Base-by-base conservation (phyloP, 441 rosid genomes). In the Theobroma grandiflorum region DNA sequence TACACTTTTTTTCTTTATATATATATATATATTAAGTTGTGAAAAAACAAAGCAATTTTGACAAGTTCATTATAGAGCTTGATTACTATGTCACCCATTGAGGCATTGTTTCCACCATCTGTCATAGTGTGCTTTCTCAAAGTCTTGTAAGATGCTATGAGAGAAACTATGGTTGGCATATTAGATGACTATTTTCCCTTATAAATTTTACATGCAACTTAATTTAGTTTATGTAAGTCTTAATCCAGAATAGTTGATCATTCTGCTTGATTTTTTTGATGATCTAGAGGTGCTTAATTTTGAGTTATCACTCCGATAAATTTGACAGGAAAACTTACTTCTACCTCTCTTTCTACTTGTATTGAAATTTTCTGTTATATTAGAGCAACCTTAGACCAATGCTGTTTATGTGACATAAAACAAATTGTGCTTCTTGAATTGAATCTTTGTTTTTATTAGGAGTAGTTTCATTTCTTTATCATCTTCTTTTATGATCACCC, bases 101-200 rank as follows among this genome's bases (percentile, higher is more conserved):
- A 35, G 50, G 65, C 65, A 37, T 40, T 58, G 10, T 47, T 62
- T 47, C 18, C 59, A 10, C 57, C 57, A 33, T 47, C 45, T 75
- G 33, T 33, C 57, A 16, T 62, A 43, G 22, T 59, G 76, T 40
- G 42, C 18, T 73, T 73, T n/a, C 8, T 4, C 38, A 35, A 35
- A n/a, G 52, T 73, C 33, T 55, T 73, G 52, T 57, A 20, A 31
- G 50, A 16, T 76, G 18, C 43, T 18, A 4, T 26, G 10, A 26
- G 59, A 69, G 67, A 74, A 62, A 58, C 14, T 42, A 20, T 75
- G 9, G 15, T 61, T 61, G 75, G 74, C 38, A 22, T 71, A 16
- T 50, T 50, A 71, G 61, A 71, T 49, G 75, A n/a, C 50, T 50
- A 33, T 31, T 70, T 49, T 49, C 35, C 59, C 40, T 31, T 50